These are phyloP conservation scores for Arthroderma sp. DNA, from an alignment of 2,329 filamentous ascomycete species.

Conservation along the genomic window DNA sequence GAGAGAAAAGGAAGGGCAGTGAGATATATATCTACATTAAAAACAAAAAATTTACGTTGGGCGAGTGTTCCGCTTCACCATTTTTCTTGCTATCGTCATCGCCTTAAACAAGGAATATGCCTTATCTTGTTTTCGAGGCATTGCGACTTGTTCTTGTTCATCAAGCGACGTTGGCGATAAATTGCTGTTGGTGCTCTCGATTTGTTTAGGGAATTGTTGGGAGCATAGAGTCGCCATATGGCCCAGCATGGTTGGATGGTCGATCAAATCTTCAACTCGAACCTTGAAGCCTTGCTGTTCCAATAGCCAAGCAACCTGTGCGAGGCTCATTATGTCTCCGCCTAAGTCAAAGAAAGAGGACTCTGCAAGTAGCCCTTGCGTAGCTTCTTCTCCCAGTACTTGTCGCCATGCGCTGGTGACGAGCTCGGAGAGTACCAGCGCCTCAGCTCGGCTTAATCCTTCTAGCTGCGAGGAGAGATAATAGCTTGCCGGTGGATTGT, in stretches of 20 bases:
- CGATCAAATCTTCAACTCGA: constrained; percentile 27
- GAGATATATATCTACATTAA: neutral
- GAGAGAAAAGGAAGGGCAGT: neutral
- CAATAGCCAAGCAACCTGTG: constrained; percentile 28
- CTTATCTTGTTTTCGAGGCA: constrained; percentile 6
- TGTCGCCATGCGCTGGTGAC: constrained; percentile 28
- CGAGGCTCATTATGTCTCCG: constrained; percentile 30
- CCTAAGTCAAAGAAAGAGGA: constrained; percentile 31
- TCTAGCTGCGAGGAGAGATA: constrained; percentile 26
- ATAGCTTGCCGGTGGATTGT: constrained; percentile 16
- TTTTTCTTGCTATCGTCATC: constrained; percentile 7
- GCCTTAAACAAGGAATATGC: constrained; percentile 9
- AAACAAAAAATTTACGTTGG: constrained; percentile 8
- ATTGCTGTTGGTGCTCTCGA: neutral
- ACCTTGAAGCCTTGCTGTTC: constrained; percentile 29
- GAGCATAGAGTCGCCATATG: constrained; percentile 22
- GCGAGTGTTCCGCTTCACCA: constrained; percentile 10
- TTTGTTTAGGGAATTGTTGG: constrained; percentile 3
- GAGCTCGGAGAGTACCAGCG: constrained; percentile 27
- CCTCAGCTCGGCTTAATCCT: constrained; percentile 23
- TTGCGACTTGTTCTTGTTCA: constrained; percentile 2
- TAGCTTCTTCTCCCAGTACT: constrained; percentile 19
- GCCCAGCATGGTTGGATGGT: constrained; percentile 28
- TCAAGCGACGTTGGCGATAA: constrained; percentile 6
- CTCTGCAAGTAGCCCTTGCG: constrained; percentile 21